These are phyloP conservation scores for Plasmopara halstedii DNA, from an alignment of 352 stramenopile species.

Conservation along the genomic window DNA sequence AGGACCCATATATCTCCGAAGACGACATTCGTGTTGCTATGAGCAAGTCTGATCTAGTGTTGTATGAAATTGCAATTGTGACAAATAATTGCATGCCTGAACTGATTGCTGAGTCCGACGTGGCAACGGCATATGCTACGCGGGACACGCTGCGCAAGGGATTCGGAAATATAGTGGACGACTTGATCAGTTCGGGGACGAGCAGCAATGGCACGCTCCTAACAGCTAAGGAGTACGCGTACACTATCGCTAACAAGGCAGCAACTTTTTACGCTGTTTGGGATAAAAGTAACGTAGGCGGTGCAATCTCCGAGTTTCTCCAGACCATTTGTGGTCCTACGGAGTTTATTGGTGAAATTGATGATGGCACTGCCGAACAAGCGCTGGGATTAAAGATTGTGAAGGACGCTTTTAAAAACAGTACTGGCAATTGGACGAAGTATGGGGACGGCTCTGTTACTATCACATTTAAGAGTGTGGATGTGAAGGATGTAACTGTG, in stretches of 20 bases:
- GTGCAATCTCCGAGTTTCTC: constrained; percentile 35
- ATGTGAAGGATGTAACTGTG: constrained; percentile 27
- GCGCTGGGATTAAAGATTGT: constrained; percentile 36
- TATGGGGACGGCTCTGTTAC: constrained; percentile 22
- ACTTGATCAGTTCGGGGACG: constrained; percentile 35
- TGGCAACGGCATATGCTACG: constrained; percentile 17
- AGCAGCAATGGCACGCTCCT: constrained; percentile 29
- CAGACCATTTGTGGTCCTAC: constrained; percentile 50
- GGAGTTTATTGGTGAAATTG: constrained; percentile 36
- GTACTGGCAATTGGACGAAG: constrained; percentile 25
- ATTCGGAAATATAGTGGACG: constrained; percentile 35
- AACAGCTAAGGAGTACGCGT: constrained; percentile 26
- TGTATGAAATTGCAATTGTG: constrained; percentile 42
- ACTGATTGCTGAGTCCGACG: constrained; percentile 18
- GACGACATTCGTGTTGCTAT: constrained; percentile 22
- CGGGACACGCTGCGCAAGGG: constrained; percentile 43
- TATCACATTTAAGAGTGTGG: constrained; percentile 27
- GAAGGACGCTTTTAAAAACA: constrained; percentile 34
- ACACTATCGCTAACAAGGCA: constrained; percentile 33
- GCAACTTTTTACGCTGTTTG: constrained; percentile 37
- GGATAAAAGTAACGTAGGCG: constrained; percentile 36
- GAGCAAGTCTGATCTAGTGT: constrained; percentile 30
- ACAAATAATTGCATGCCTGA: constrained; percentile 39
- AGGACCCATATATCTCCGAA: constrained; percentile 23
- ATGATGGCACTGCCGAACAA: constrained; percentile 32